Percentiles rank a stretch among this genome's conserved stretches.
Conservation (phyloP, 805 yeast genomes). For the Yamadazyma tumulicola region DNA sequence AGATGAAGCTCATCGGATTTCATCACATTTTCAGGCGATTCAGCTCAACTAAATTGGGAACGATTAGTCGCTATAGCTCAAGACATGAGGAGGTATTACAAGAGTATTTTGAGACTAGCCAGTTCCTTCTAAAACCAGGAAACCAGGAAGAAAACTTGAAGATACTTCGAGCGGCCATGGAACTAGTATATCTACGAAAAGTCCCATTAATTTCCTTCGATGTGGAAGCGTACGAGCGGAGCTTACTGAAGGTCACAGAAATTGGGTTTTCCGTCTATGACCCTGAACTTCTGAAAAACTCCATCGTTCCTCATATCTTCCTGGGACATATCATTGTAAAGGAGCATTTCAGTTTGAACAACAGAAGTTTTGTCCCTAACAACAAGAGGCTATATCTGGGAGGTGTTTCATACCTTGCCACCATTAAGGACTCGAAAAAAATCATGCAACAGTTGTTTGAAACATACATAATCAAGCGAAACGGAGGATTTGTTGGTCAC, state of each 20-base stretch:
- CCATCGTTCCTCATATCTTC: conserved; percentile 39
- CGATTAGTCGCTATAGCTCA: too few species aligned
- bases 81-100: conserved; percentile 9
- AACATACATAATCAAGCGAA: conserved; percentile 32
- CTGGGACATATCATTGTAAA: conserved; percentile 43
- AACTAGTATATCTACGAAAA: conserved; percentile 18
- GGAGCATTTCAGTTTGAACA: conserved; percentile 38
- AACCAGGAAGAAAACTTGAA: conserved; percentile 8
- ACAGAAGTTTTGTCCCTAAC: conserved; percentile 54
- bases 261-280: conserved; percentile 57
- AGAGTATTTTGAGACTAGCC: conserved; percentile 17
- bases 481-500: conserved; percentile 55
- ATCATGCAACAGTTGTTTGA: conserved; percentile 43
- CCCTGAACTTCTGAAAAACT: conserved; percentile 40
- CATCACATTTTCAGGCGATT: too few species aligned
- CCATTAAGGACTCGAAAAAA: conserved; percentile 29
- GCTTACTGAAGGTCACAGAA: conserved; percentile 47
- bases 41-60: too few species aligned
- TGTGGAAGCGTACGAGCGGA: conserved; percentile 54
- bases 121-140: conserved; percentile 17
- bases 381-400: conserved; percentile 48
- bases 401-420: conserved; percentile 46
- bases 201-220: conserved; percentile 47
- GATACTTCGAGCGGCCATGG: conserved; percentile 16
- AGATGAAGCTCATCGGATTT: too few species aligned